phyloP scores from a whole-genome alignment of 1,284 basidiomycete genomes.

The Amylostereum areolatum region DNA sequence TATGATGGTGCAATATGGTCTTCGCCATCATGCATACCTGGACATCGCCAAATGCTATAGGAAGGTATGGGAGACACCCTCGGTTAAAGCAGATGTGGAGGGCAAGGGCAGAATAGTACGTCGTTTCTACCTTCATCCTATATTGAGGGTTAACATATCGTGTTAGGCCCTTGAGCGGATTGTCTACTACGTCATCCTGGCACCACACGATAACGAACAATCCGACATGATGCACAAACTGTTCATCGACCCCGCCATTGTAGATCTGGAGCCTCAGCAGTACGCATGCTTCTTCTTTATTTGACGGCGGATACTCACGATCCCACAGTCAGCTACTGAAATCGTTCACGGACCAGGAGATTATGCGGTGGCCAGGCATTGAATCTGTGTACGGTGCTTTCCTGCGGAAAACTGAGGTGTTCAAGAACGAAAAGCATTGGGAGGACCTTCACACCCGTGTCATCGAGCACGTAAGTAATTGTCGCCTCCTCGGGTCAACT shows the following conservation, averaged over 20 bases:
- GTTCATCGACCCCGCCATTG: slow-evolving; percentile 70
- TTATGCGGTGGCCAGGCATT: slow-evolving; percentile 99
- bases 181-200: slow-evolving; percentile 90
- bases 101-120: slow-evolving; percentile 72
- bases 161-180: slow-evolving; percentile 85
- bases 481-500: background rate
- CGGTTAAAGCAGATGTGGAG: slow-evolving; percentile 76
- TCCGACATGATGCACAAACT: slow-evolving; percentile 93
- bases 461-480: slow-evolving; percentile 83
- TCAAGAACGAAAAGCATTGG: slow-evolving; percentile 81
- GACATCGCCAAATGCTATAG: slow-evolving; percentile 95
- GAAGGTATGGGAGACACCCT: slow-evolving; percentile 94
- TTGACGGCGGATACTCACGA: slow-evolving; percentile 4
- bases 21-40: slow-evolving; percentile 82
- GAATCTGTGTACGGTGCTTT: slow-evolving; percentile 84
- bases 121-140: slow-evolving; percentile 6
- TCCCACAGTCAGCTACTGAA: slow-evolving; percentile 84
- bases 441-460: slow-evolving; percentile 94
- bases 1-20: slow-evolving; percentile 91
- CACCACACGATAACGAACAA: slow-evolving; percentile 95
- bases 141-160: slow-evolving; percentile 7
- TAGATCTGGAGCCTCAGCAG: slow-evolving; percentile 84
- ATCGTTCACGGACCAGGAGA: slow-evolving; percentile 91
- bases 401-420: slow-evolving; percentile 78
- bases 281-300: slow-evolving; percentile 35